phyloP scores from a whole-genome alignment of 495 filamentous ascomycete species.

The Penicillium steckii region DNA sequence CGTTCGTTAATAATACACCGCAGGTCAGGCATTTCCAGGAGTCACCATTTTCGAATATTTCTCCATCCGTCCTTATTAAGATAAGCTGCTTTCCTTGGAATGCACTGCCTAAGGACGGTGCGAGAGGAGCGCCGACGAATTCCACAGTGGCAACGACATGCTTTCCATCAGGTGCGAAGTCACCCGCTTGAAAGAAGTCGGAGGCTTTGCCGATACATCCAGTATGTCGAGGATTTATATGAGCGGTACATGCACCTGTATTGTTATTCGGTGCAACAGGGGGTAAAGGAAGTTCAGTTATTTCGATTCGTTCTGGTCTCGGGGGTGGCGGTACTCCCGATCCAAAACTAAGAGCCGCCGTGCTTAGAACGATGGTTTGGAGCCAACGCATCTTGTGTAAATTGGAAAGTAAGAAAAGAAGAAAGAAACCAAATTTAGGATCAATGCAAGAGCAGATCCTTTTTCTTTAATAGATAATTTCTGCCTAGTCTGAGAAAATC shows the following conservation, averaged over 20 bases:
- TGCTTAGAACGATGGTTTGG: neutral
- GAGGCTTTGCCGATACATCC: slow-evolving; percentile 16
- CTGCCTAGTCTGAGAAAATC: neutral
- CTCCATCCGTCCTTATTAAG: neutral
- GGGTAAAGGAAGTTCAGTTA: slow-evolving; percentile 20
- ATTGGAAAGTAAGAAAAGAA: neutral
- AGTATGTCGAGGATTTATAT: slow-evolving; percentile 15
- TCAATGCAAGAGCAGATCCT: neutral
- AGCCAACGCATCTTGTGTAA: neutral
- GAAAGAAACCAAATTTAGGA: too few relatives aligned
- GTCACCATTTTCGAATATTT: neutral
- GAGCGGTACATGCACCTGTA: slow-evolving; percentile 11
- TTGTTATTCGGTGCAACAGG: slow-evolving; percentile 13
- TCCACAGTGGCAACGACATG: slow-evolving; percentile 18
- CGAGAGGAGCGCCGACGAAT: slow-evolving; percentile 19
- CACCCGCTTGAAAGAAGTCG: slow-evolving; percentile 12
- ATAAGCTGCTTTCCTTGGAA: slow-evolving; percentile 15
- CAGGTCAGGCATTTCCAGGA: slow-evolving; percentile 7
- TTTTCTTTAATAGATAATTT: neutral
- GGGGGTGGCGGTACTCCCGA: neutral
- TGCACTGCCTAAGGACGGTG: slow-evolving; percentile 18
- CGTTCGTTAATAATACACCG: slow-evolving; percentile 12
- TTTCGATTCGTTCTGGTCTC: slow-evolving; percentile 14
- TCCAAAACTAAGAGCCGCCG: neutral
- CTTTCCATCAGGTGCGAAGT: slow-evolving; percentile 21